These are phyloP conservation scores for Trebouxiophyceae sp. DNA, from an alignment of 163 green algal species.

Conservation along the genomic window DNA sequence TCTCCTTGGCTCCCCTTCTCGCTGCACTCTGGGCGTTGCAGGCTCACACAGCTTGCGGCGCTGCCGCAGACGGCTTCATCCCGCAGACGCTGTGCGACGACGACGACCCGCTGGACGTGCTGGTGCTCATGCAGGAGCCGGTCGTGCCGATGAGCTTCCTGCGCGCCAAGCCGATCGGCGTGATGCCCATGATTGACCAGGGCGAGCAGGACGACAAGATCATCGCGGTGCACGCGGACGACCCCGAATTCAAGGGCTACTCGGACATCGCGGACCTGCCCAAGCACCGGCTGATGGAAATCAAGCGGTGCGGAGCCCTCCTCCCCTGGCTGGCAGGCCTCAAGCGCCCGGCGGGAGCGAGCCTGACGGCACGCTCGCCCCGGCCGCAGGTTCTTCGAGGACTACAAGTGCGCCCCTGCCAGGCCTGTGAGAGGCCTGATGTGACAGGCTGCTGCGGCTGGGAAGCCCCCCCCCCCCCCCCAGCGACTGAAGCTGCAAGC, in stretches of 20 bases:
- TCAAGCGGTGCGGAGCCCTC: slow-evolving; percentile 38
- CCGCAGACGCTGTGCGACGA: slow-evolving; percentile 38
- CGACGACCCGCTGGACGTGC: slow-evolving; percentile 83
- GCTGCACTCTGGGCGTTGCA: background rate
- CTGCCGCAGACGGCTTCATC: slow-evolving; percentile 37
- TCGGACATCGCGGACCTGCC: slow-evolving; percentile 88
- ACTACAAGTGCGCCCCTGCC: slow-evolving; percentile 65
- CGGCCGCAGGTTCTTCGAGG: slow-evolving; percentile 79
- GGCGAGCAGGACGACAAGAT: slow-evolving; percentile 78
- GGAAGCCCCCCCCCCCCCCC: no score
- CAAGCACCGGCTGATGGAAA: slow-evolving; percentile 80
- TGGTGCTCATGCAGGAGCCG: slow-evolving; percentile 93
- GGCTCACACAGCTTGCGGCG: background rate
- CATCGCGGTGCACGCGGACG: slow-evolving; percentile 89
- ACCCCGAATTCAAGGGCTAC: slow-evolving; percentile 87
- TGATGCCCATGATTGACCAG: slow-evolving; percentile 95
- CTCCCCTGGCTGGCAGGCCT: background rate
- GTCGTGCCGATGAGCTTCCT: slow-evolving; percentile 89
- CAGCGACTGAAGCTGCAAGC: no score
- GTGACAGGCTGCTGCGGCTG: no score
- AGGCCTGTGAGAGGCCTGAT: background rate
- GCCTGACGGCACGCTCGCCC: no score
- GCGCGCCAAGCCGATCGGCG: slow-evolving; percentile 82
- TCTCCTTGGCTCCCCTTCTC: background rate
- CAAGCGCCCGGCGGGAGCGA: no score